Conservation (phyloP, 202 grass and related monocot species). For the Musa balbisiana region DNA sequence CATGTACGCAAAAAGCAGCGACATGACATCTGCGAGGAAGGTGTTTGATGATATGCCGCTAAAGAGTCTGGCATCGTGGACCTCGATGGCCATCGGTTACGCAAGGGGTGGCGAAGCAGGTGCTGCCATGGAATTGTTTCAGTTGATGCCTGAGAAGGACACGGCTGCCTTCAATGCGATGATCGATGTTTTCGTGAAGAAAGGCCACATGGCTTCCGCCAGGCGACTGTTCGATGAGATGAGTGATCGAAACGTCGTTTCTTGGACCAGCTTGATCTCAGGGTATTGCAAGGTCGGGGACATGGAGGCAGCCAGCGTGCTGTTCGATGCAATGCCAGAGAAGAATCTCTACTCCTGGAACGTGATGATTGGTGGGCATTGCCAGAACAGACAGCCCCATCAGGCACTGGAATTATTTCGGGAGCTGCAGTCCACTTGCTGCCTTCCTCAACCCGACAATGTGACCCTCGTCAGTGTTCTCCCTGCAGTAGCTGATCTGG, state of each 20-base stretch:
- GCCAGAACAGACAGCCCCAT: slow-evolving; percentile 20
- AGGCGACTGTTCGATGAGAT: slow-evolving; percentile 19
- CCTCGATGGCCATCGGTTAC: slow-evolving; percentile 22
- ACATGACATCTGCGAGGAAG: slow-evolving; percentile 13
- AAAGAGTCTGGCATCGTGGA: slow-evolving; percentile 17
- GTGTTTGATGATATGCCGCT: slow-evolving; percentile 19
- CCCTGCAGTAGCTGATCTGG: slow-evolving; percentile 19
- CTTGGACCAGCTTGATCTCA: slow-evolving; percentile 27
- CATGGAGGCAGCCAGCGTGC: background rate
- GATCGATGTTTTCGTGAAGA: slow-evolving; percentile 22
- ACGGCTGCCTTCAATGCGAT: slow-evolving; percentile 26
- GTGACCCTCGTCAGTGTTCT: slow-evolving; percentile 27
- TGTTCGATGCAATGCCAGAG: slow-evolving; percentile 24
- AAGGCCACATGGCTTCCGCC: slow-evolving; percentile 12
- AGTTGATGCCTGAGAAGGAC: slow-evolving; percentile 26
- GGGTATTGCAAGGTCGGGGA: slow-evolving; percentile 25
- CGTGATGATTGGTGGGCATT: slow-evolving; percentile 23
- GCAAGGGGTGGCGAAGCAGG: slow-evolving; percentile 13
- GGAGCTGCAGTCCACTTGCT: slow-evolving; percentile 15
- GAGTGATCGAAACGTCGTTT: slow-evolving; percentile 16
- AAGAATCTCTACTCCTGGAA: slow-evolving; percentile 33
- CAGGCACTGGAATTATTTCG: slow-evolving; percentile 19
- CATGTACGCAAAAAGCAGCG: slow-evolving; percentile 12
- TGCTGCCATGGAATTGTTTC: slow-evolving; percentile 19
- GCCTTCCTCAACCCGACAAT: slow-evolving; percentile 7